Evolutionary conservation across 1,284 basidiomycete genomes (phyloP).

Genomic region (Ganoderma lucidum): DNA sequence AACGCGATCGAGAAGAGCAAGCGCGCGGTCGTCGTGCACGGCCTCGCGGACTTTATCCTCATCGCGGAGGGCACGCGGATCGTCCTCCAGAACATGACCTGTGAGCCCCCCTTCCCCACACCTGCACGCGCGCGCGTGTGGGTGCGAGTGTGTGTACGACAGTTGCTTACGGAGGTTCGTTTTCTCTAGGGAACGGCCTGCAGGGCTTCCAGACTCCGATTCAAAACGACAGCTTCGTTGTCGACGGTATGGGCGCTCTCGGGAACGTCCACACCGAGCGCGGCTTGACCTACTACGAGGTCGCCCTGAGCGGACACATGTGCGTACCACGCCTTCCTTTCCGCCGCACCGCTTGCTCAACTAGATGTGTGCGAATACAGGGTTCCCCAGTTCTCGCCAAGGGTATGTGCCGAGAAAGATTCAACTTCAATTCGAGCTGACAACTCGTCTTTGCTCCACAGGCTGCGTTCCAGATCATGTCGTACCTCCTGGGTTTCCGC

Average conservation of each 20-base stretch:
- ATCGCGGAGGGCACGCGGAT: slow-evolving; percentile 76
- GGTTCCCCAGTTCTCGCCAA: slow-evolving; percentile 76
- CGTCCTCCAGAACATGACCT: slow-evolving; percentile 79
- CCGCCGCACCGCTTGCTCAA: background rate
- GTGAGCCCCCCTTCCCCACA: slow-evolving; percentile 45
- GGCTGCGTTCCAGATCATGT: slow-evolving; percentile 76
- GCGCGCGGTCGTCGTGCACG: slow-evolving; percentile 75
- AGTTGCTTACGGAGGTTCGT: background rate
- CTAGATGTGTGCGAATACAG: slow-evolving; percentile 39
- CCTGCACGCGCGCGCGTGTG: background rate
- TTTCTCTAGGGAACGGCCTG: slow-evolving; percentile 58
- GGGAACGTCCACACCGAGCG: slow-evolving; percentile 73
- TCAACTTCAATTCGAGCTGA: slow-evolving; percentile 5
- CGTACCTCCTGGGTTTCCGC: slow-evolving; percentile 74
- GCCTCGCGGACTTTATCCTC: slow-evolving; percentile 73
- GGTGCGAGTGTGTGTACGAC: background rate
- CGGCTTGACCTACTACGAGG: slow-evolving; percentile 71
- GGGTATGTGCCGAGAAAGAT: slow-evolving; percentile 48
- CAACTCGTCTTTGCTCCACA: slow-evolving; percentile 32
- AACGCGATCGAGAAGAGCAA: slow-evolving; percentile 80
- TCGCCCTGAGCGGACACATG: slow-evolving; percentile 77
- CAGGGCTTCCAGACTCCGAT: slow-evolving; percentile 81
- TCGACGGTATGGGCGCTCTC: slow-evolving; percentile 71
- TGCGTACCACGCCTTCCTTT: slow-evolving; percentile 41
- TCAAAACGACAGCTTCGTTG: slow-evolving; percentile 67